Base-by-base conservation (phyloP, 73 alveolate species). In the Paramecium bursaria region DNA sequence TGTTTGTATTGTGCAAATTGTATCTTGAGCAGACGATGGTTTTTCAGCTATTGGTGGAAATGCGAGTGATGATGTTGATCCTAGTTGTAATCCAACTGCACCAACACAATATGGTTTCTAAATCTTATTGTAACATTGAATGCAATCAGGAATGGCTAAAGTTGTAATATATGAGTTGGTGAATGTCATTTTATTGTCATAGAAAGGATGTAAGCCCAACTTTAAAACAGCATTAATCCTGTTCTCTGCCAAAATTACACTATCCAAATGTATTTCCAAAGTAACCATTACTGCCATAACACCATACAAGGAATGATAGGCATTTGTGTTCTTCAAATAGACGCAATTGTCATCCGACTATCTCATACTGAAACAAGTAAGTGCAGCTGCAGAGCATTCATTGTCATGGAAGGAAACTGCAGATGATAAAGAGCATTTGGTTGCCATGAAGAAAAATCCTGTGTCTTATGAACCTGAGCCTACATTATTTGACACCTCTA, bases 401-500 rank as follows among this genome's bases (percentile, higher is more conserved):
- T 67, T 67, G 2, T 67, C 21, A 67, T 31, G 22, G 46, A 67
- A 67, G 2, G 82, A 67, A 19, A 57, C 26, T 67, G 33, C 33
- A 42, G 33, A 31, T n/a, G 82, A 42, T 19, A 39, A 13, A 19
- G 54, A 14, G 3, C 82, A 67, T 67, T 31, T 31, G 10, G 50
- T 67, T 5, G 82, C 82, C 82, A 67, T 67, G 1, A 67, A 42
- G 17, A 67, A 67, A 47, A 67, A 67, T n/a, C 82, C 82, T 3
- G 82, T 67, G 44, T 67, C 82, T 67, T 67, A 39, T 15, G 82
- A 67, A 19, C 82, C 82, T 67, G 33, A 27, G 7, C 82, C 82
- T 0, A 67, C 82, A 67, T 67, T 67, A 25, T 47, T 47, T 0
- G 82, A 67, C 14, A 67, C 22, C 15, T 67, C 82, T 21, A 67